Conservation (phyloP, 2,329 filamentous ascomycete species). For the Calonectria multiphialidica region DNA sequence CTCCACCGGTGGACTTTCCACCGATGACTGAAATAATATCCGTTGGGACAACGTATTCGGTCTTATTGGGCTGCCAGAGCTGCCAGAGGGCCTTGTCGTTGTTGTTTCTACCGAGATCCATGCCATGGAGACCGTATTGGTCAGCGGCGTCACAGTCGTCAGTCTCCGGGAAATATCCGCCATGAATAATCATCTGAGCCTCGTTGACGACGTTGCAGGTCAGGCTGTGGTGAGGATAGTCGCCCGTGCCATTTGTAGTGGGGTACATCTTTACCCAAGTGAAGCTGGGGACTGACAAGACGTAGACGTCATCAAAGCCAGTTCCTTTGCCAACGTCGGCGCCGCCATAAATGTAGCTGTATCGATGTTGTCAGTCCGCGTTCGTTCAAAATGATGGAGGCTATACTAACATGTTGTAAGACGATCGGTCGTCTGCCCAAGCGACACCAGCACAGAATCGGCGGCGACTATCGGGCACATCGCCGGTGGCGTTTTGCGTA, state of each 20-base stretch:
- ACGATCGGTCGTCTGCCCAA: slow-evolving; percentile 70
- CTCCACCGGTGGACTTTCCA: slow-evolving; percentile 62
- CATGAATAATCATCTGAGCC: slow-evolving; percentile 73
- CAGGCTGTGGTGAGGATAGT: slow-evolving; percentile 64
- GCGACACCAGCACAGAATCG: slow-evolving; percentile 72
- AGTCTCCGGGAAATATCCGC: slow-evolving; percentile 66
- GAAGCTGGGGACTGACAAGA: slow-evolving; percentile 71
- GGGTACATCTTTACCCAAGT: slow-evolving; percentile 70
- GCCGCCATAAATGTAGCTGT: slow-evolving; percentile 73
- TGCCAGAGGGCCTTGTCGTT: slow-evolving; percentile 61
- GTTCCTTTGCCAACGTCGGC: slow-evolving; percentile 57
- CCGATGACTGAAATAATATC: slow-evolving; percentile 63
- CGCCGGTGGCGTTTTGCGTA: slow-evolving; percentile 65
- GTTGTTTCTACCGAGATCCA: slow-evolving; percentile 66
- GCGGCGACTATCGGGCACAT: slow-evolving; percentile 62
- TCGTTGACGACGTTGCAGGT: slow-evolving; percentile 67
- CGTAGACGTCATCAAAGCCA: slow-evolving; percentile 72
- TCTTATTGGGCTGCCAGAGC: slow-evolving; percentile 61
- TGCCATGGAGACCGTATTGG: slow-evolving; percentile 68
- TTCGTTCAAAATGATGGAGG: background rate
- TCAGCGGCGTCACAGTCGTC: slow-evolving; percentile 62
- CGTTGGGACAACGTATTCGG: slow-evolving; percentile 64
- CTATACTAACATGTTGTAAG: slow-evolving; percentile 71
- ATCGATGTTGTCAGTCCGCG: slow-evolving; percentile 1
- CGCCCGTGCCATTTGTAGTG: slow-evolving; percentile 51